Evolutionary conservation across 1,284 basidiomycete genomes (phyloP).

Genomic region (Trametes hirsuta): DNA sequence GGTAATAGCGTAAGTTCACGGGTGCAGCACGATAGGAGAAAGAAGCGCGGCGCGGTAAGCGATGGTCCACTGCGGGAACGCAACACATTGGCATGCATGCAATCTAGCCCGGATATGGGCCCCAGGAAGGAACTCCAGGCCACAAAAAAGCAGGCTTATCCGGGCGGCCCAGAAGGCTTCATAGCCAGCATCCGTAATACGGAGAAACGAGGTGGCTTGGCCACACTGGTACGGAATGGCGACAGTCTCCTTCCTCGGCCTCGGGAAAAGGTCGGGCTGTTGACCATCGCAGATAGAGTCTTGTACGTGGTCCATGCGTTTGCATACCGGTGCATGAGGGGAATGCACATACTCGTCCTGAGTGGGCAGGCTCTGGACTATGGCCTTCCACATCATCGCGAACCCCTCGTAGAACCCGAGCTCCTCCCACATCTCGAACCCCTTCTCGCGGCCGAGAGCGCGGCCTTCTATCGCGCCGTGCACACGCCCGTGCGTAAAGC

Average conservation of each 20-base stretch:
- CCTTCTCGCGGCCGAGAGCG: constrained; percentile 89
- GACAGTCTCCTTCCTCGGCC: too few relatives aligned
- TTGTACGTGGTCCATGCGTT: neutral
- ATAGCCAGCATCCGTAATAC: too few relatives aligned
- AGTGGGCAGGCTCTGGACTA: constrained; percentile 44
- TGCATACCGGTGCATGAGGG: neutral
- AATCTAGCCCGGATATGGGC: too few relatives aligned
- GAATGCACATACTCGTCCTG: constrained; percentile 51
- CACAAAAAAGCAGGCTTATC: too few relatives aligned
- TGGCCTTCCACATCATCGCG: constrained; percentile 68
- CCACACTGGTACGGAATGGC: too few relatives aligned
- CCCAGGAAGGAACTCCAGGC: too few relatives aligned
- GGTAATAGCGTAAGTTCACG: neutral
- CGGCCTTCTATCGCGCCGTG: constrained; percentile 93
- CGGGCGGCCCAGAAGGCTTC: too few relatives aligned
- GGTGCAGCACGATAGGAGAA: neutral
- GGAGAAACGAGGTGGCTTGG: too few relatives aligned
- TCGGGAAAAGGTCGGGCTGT: neutral
- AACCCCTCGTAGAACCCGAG: constrained; percentile 92
- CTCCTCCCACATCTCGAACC: constrained; percentile 97
- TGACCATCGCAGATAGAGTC: neutral
- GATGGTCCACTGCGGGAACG: too few relatives aligned
- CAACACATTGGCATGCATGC: too few relatives aligned
- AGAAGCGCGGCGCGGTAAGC: neutral
- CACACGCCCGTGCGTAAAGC: constrained; percentile 82